A percentile compares a stretch with the other conserved stretches of the same genome.
Conservation (phyloP, 1,284 basidiomycete species). For the Ustilago sp. region DNA sequence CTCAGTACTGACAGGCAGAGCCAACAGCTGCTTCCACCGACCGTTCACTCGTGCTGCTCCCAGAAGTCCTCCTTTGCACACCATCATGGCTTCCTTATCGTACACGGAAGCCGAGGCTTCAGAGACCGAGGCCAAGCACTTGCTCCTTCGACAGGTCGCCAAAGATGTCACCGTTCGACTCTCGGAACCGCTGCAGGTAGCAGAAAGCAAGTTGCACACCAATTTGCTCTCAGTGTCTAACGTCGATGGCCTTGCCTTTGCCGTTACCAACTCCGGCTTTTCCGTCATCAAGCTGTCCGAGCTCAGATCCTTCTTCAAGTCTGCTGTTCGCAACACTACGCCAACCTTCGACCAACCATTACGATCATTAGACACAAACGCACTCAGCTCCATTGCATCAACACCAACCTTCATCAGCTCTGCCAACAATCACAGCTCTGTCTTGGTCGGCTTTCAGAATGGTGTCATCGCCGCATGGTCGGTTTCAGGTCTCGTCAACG, state of each 20-base stretch:
- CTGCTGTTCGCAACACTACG: constrained; percentile 42
- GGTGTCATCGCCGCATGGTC: constrained; percentile 56
- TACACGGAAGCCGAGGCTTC: constrained; percentile 31
- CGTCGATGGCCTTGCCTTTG: constrained; percentile 68
- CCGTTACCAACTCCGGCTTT: constrained; percentile 70
- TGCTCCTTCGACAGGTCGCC: constrained; percentile 59
- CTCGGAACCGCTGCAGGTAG: constrained; percentile 55
- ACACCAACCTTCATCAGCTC: constrained; percentile 48
- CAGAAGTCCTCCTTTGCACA: not conserved
- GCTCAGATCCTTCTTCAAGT: constrained; percentile 46
- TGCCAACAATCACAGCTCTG: constrained; percentile 35
- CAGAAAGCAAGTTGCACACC: constrained; percentile 40
- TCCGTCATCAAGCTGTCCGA: constrained; percentile 61
- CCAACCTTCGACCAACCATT: constrained; percentile 33
- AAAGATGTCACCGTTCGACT: constrained; percentile 63
- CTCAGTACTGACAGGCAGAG: not conserved
- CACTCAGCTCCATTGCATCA: constrained; percentile 28
- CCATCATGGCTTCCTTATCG: constrained; percentile 11
- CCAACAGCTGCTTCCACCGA: not conserved
- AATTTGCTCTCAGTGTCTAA: constrained; percentile 71
- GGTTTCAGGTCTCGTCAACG: constrained; percentile 29
- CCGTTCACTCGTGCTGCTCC: not conserved
- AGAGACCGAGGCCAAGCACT: constrained; percentile 71
- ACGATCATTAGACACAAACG: constrained; percentile 34
- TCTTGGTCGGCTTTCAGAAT: constrained; percentile 53